Evolutionary conservation across 2,329 filamentous ascomycete species (phyloP).

Genomic region (Fusarium duplospermum): DNA sequence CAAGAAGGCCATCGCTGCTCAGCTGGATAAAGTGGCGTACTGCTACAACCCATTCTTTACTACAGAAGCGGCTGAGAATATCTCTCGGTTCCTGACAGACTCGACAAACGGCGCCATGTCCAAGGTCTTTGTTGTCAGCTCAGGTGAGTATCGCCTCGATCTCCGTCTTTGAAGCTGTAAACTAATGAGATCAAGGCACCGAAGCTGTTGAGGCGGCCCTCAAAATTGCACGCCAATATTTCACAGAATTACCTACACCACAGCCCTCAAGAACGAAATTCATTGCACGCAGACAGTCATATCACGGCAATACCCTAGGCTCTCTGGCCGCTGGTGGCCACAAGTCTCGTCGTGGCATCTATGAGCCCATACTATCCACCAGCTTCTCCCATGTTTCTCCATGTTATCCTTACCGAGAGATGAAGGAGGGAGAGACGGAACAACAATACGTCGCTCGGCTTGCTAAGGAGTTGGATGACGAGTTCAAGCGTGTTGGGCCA

Average conservation of each 20-base stretch:
- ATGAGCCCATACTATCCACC: conserved; percentile 39
- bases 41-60: conserved; percentile 33
- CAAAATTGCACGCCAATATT: conserved; percentile 38
- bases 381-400: conserved; percentile 46
- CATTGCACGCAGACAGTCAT: conserved; percentile 32
- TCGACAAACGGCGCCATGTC: conserved; percentile 26
- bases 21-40: conserved; percentile 25
- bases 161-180: not conserved
- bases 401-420: conserved; percentile 42
- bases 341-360: conserved; percentile 39
- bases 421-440: conserved; percentile 47
- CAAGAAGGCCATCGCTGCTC: conserved; percentile 22
- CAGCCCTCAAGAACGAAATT: conserved; percentile 23
- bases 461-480: conserved; percentile 29
- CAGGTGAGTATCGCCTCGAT: not conserved
- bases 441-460: conserved; percentile 38
- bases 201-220: conserved; percentile 38
- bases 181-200: conserved; percentile 8
- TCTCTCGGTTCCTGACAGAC: conserved; percentile 18
- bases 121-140: conserved; percentile 30
- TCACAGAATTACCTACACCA: conserved; percentile 27
- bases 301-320: conserved; percentile 34
- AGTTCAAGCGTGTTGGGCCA: conserved; percentile 28
- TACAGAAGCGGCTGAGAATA: conserved; percentile 21
- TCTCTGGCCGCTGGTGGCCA: conserved; percentile 24